Conservation (phyloP, 1,284 basidiomycete species). For the Ustilago crameri region DNA sequence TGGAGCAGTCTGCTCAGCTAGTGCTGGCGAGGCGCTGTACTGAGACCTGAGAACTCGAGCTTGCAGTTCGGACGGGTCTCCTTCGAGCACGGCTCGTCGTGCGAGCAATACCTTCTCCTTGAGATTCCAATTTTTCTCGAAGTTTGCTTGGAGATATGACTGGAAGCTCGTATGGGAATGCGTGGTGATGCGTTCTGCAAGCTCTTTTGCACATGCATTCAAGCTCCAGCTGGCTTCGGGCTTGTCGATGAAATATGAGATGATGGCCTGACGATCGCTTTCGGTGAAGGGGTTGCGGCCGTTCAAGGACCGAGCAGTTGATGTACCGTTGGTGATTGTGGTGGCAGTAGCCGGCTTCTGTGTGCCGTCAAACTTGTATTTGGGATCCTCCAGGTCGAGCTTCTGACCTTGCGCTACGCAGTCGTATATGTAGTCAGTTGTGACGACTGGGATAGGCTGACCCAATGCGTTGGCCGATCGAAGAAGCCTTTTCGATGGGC, state of each 20-base stretch:
- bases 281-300: constrained; percentile 43
- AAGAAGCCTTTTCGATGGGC: constrained; percentile 10
- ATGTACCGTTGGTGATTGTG: constrained; percentile 6
- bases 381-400: constrained; percentile 21
- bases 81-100: constrained; percentile 19
- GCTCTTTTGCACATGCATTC: constrained; percentile 39
- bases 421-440: constrained; percentile 28
- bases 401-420: constrained; percentile 10
- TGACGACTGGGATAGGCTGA: constrained; percentile 44
- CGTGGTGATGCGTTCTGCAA: constrained; percentile 26
- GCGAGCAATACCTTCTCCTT: constrained; percentile 15
- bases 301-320: constrained; percentile 7
- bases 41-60: constrained; percentile 35
- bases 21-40: constrained; percentile 26
- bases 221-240: constrained; percentile 40
- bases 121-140: constrained; percentile 42
- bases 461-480: constrained; percentile 22
- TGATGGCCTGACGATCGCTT: constrained; percentile 31
- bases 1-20: constrained; percentile 28
- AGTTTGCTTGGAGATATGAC: constrained; percentile 46
- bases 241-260: constrained; percentile 37
- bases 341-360: not conserved
- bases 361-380: constrained; percentile 31
- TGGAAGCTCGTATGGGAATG: constrained; percentile 53
- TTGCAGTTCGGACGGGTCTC: constrained; percentile 28